Evolutionary conservation across 2,329 filamentous ascomycete species (phyloP).

Genomic region (Pseudogymnoascus verrucosus): DNA sequence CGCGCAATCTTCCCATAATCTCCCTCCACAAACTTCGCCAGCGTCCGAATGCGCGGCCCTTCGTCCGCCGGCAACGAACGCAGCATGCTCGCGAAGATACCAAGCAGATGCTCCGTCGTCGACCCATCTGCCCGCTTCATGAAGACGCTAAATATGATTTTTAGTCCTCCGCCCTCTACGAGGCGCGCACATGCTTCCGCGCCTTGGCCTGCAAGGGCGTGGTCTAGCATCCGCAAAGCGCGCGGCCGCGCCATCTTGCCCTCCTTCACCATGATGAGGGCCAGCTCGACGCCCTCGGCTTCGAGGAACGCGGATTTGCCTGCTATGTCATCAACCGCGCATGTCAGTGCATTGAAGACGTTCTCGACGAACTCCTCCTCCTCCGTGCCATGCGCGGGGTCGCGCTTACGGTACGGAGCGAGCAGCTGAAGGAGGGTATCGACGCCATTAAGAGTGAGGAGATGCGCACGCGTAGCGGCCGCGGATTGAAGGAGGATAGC

Average conservation of each 20-base stretch:
- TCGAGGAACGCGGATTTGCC: slow-evolving; percentile 80
- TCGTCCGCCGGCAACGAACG: slow-evolving; percentile 71
- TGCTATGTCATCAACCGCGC: slow-evolving; percentile 62
- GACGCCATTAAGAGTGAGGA: slow-evolving; percentile 62
- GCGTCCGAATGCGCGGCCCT: slow-evolving; percentile 66
- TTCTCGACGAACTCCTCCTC: slow-evolving; percentile 97
- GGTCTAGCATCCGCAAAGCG: slow-evolving; percentile 75
- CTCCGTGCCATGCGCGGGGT: slow-evolving; percentile 75
- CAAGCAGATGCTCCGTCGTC: slow-evolving; percentile 70
- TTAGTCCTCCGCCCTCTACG: slow-evolving; percentile 77
- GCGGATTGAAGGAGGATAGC: slow-evolving; percentile 81
- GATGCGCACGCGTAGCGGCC: slow-evolving; percentile 50
- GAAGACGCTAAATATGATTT: slow-evolving; percentile 77
- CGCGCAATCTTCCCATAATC: slow-evolving; percentile 78
- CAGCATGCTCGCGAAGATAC: slow-evolving; percentile 76
- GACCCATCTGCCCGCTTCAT: slow-evolving; percentile 69
- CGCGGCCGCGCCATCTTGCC: slow-evolving; percentile 74
- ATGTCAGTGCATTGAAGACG: slow-evolving; percentile 78
- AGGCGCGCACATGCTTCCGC: slow-evolving; percentile 63
- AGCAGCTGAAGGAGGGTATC: slow-evolving; percentile 77
- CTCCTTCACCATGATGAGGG: slow-evolving; percentile 84
- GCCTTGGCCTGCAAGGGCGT: slow-evolving; percentile 59
- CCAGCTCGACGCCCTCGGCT: slow-evolving; percentile 86
- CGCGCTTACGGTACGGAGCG: slow-evolving; percentile 74
- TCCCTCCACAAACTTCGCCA: slow-evolving; percentile 94